A percentile compares a stretch with the other conserved stretches of the same genome.
These are phyloP conservation scores for Alternaria incomplexa DNA, from an alignment of 2,329 filamentous ascomycete species.

Conservation along the genomic window DNA sequence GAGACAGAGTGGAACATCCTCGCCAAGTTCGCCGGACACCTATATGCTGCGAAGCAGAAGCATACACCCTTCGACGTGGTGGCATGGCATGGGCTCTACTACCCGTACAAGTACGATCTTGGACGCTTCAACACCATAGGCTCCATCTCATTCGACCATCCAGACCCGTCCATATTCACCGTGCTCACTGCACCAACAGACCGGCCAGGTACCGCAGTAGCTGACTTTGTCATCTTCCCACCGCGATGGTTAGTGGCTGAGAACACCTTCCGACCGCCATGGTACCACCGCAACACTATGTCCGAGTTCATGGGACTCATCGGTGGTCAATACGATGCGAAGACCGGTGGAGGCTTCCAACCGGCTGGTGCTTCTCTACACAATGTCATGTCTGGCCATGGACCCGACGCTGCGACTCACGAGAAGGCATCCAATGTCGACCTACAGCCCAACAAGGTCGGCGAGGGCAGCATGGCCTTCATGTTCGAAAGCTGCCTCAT, in stretches of 20 bases:
- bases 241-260: slow-evolving; percentile 73
- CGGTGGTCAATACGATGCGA: slow-evolving; percentile 66
- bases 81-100: slow-evolving; percentile 74
- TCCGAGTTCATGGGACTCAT: slow-evolving; percentile 73
- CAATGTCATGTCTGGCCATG: slow-evolving; percentile 76
- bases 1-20: slow-evolving; percentile 63
- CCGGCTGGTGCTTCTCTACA: slow-evolving; percentile 70
- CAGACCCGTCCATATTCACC: slow-evolving; percentile 70
- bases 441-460: slow-evolving; percentile 64
- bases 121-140: slow-evolving; percentile 65
- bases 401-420: slow-evolving; percentile 65
- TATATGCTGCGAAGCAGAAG: slow-evolving; percentile 66
- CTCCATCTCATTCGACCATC: slow-evolving; percentile 66
- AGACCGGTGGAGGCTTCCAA: slow-evolving; percentile 64
- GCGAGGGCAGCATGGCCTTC: slow-evolving; percentile 70
- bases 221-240: slow-evolving; percentile 76
- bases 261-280: slow-evolving; percentile 74
- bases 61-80: slow-evolving; percentile 75
- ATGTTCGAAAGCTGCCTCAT: slow-evolving; percentile 73
- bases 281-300: slow-evolving; percentile 75
- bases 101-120: slow-evolving; percentile 64
- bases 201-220: slow-evolving; percentile 62
- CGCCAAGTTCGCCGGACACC: slow-evolving; percentile 66
- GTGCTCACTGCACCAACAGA: slow-evolving; percentile 69
- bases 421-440: slow-evolving; percentile 63